Base-by-base conservation (phyloP, 1,284 basidiomycete genomes). In the Exobasidium rhododendri region DNA sequence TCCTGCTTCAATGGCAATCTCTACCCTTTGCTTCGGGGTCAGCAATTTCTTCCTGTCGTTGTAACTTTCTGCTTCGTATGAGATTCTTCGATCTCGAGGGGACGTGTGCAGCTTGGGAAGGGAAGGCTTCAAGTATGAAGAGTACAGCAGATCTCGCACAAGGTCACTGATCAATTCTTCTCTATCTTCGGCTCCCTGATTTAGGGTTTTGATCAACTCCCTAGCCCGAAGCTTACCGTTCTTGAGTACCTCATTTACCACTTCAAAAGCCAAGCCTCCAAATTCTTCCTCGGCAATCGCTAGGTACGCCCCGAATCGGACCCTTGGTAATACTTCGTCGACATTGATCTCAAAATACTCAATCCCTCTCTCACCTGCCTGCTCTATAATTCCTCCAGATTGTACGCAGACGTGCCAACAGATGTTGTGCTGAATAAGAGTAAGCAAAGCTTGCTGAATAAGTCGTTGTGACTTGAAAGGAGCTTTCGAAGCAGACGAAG, bases 381-480 rank as follows among this genome's bases (percentile, higher is more conserved):
- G 24, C 20, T 24, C 47, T 24, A 64, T 45, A 10, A 58, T 32
- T 14, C 54, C 54, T 14, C 69, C 62, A 11, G 65, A 62, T 53
- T 71, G 66, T 55, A 66, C 64, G 0, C 61, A 72, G 35, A 73
- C 74, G 66, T 81, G 81, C 70, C 73, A 81, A 35, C 80, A 71
- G 58, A 80, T 82, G 79, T 94, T 92, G 80, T 98, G 94, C 80
- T 97, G 94, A 26, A 94, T 85, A 57, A 98, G 86, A 55, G 89
- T 86, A 60, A 97, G 82, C 53, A 97, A 83, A 29, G 88, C 84
- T 22, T 88, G 88, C 58, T 89, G 86, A 29, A 89, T 84, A 1
- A 85, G 86, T 17, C 87, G 85, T 6, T 87, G 60, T 1, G 69
- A 66, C 84, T 73, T 86, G 87, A 44, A 90, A 86, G 52, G 87